These are phyloP conservation scores for Phragmites australis DNA, from an alignment of 176 grass and related monocot genomes.

Conservation along the genomic window DNA sequence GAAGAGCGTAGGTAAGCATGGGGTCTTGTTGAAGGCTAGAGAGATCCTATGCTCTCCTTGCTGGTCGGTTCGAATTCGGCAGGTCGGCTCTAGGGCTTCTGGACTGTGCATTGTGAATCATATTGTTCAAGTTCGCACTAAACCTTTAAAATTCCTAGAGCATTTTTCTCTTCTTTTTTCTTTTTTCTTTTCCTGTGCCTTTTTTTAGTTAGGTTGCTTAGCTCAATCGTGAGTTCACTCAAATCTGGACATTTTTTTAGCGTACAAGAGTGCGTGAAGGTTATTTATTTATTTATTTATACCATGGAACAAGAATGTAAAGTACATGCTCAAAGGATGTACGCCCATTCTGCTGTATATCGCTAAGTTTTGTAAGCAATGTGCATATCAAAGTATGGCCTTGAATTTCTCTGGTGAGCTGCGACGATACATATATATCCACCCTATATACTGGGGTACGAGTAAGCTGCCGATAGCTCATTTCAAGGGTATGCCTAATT, in stretches of 20 bases:
- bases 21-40: neutral
- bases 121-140: neutral
- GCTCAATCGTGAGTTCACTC: neutral
- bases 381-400: neutral
- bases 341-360: neutral
- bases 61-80: constrained; percentile 63
- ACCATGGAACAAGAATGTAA: neutral
- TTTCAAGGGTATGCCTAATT: too few species aligned
- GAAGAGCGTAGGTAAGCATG: constrained; percentile 23
- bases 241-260: too few species aligned
- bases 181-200: neutral
- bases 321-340: neutral
- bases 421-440: too few species aligned
- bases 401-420: too few species aligned
- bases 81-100: constrained; percentile 20
- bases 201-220: too few species aligned
- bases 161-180: neutral
- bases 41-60: constrained; percentile 23
- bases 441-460: too few species aligned
- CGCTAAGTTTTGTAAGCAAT: neutral
- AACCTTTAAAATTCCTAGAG: neutral
- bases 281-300: neutral
- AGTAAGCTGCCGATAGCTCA: too few species aligned
- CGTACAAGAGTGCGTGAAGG: neutral
- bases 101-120: neutral